Evolutionary conservation across 2,329 filamentous ascomycete species (phyloP), one percentile per base, ranked within the genome.

Genomic region (Coleophoma cylindrospora): DNA sequence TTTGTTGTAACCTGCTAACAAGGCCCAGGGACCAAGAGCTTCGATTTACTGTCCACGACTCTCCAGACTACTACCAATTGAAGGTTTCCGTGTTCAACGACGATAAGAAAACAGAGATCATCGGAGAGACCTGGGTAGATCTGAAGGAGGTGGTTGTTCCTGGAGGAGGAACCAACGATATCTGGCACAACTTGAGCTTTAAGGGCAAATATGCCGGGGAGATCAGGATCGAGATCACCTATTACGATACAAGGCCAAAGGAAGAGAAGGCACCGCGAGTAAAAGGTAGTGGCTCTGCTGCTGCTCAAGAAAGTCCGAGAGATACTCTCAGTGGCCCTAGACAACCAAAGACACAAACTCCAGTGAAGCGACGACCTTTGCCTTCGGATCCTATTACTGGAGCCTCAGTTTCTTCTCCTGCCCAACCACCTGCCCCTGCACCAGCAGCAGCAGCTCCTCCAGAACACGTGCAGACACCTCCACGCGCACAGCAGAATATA

Each of bases 51-150:
- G 94, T 99, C 14, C 92, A 96, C 76, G 91, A 97, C 64, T 96
- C 91, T 14, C 86, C 91, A 15, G 94, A 99, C 70, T 99, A 99
- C 74, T 91, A 90, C 70, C 89, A 91, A 66, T 79, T 99, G 50
- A 99, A 99, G 67, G 79, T 97, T 14, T 96, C 92, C 3, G 82
- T 97, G 6, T 99, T 99, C 73, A 96, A 96, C 66, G 94, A 99
- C 63, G 94, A 99, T 71, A 97, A 96, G 74, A 95, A 87, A 73
- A 97, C 92, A 0, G 94, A 99, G 59, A 70, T 99, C 57, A 96
- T 99, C 61, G 94, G 94, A 57, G 94, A 99, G 70, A 84, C 89
- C 7, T 96, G 89, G 86, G 81, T 97, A 51, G 87, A 89, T 63
- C 76, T 99, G 52, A 83, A 84, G 58, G 79, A 83, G 59, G 87